Evolutionary conservation across 108 stramenopile genomes (phyloP).

Genomic region (Schizochytrium sp.): DNA sequence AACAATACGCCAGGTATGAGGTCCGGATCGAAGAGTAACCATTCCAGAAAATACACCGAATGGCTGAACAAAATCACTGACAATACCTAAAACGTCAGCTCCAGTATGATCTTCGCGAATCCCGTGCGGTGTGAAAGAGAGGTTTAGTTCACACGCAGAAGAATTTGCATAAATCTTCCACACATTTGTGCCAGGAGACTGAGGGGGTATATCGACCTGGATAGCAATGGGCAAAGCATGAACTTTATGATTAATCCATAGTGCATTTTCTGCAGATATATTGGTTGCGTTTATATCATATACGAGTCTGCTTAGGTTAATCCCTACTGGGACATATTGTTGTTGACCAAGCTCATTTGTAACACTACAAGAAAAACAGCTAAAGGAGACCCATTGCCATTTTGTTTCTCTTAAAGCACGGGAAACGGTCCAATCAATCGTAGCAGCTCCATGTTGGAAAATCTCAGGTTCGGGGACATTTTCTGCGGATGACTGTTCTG

Average conservation of each 20-base stretch:
- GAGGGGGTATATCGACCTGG: background rate
- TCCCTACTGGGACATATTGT: background rate
- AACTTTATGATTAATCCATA: conserved; percentile 43
- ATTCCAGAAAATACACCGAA: conserved; percentile 4
- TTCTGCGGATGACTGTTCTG: background rate
- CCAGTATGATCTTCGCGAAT: conserved; percentile 57
- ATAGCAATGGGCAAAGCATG: background rate
- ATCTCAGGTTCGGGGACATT: background rate
- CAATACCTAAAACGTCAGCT: background rate
- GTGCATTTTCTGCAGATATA: background rate
- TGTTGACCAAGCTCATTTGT: background rate
- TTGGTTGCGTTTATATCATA: background rate
- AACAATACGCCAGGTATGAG: background rate
- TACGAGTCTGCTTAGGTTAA: conserved; percentile 27
- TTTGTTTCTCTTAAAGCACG: conserved; percentile 1
- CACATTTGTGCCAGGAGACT: background rate
- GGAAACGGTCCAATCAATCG: conserved; percentile 23
- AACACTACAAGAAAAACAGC: background rate
- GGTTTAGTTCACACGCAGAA: background rate
- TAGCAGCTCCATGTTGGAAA: conserved; percentile 32
- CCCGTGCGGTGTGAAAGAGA: conserved; percentile 17
- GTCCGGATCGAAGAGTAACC: background rate
- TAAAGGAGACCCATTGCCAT: conserved; percentile 46
- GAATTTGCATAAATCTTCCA: background rate
- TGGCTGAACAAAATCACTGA: conserved; percentile 55